Evolutionary conservation across 1,284 basidiomycete species (phyloP).

Genomic region (Anthracocystis walkeri): DNA sequence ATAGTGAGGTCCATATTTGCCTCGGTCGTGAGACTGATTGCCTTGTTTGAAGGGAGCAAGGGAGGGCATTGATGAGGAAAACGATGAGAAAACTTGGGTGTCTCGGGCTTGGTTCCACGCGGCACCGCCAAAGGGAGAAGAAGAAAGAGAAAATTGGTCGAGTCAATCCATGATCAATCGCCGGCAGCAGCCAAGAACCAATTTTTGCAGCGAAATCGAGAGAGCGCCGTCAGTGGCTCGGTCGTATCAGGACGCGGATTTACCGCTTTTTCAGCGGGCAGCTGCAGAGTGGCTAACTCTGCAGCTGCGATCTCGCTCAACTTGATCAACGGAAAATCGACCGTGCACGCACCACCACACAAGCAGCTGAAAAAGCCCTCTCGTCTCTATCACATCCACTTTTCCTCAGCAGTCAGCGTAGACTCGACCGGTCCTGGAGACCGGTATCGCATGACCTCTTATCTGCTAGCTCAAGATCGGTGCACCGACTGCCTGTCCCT

Average conservation of each 20-base stretch:
- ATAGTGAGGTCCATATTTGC: not conserved
- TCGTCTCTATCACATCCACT: not conserved
- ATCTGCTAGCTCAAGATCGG: slow-evolving; percentile 1
- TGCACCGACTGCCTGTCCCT: slow-evolving; percentile 1
- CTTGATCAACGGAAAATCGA: slow-evolving; percentile 10
- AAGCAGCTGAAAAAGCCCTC: slow-evolving; percentile 21
- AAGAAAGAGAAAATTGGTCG: not conserved
- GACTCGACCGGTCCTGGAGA: not conserved
- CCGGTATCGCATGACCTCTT: slow-evolving; percentile 1
- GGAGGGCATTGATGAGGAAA: no score
- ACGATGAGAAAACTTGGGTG: no score
- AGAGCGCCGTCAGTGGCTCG: not conserved
- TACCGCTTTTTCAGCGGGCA: slow-evolving; percentile 28
- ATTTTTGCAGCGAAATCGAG: not conserved
- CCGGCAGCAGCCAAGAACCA: slow-evolving; percentile 5
- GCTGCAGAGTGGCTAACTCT: not conserved
- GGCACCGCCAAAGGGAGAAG: not conserved
- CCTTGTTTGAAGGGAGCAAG: no score
- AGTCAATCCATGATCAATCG: slow-evolving; percentile 13
- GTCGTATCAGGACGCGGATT: slow-evolving; percentile 30
- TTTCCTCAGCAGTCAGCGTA: not conserved
- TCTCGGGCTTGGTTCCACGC: no score
- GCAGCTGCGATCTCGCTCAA: slow-evolving; percentile 19
- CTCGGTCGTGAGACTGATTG: no score
- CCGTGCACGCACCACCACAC: slow-evolving; percentile 28